Evolutionary conservation across 1,139 yeast species (phyloP), one percentile per base, ranked within the genome.

Genomic region (Yamadazyma spencermartinsiae): DNA sequence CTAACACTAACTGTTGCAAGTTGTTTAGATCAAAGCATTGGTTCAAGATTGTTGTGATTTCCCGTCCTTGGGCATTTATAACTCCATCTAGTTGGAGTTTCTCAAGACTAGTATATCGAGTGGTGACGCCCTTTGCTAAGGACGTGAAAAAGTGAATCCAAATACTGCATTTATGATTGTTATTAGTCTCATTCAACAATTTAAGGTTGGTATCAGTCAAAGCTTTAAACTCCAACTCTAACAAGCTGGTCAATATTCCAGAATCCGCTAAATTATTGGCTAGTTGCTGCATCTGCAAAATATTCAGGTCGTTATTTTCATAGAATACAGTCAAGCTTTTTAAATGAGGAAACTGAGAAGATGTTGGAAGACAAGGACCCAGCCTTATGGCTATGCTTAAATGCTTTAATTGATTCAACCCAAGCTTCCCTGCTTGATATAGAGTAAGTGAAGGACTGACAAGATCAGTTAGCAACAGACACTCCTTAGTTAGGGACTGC

Each of bases 141-240:
- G 10, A 10, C 26, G 4, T 28, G 24, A 48, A 45, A 19, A 49
- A 43, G 3, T 39, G 30, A 11, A 46, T 25, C 52, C 52, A 49
- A 4, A 40, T 29, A 6, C 46, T 41, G 10, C 30, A 15, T 6
- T 37, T 28, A 1, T 27, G 15, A 12, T 39, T 32, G 10, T 36
- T 23, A 31, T 48, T 46, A 32, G 21, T n/a, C 9, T 36, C 34
- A 29, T 43, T 45, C 38, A 48, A 37, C 2, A 38, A 25, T 28
- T 36, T 26, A 9, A 42, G 21, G 34, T 45, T 39, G 16, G 35
- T 33, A 8, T 32, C 33, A 8, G 31, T 21, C 34, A 38, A 32
- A 19, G 45, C 45, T 17, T 41, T 36, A 21, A 48, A 44, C 28
- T 46, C 45, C 8, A 49, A 28, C 4, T 23, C 20, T 12, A 16